Percentiles rank a stretch among this genome's conserved stretches.
Conservation (phyloP, 305 asterid species). For the Fraxinus albicans region DNA sequence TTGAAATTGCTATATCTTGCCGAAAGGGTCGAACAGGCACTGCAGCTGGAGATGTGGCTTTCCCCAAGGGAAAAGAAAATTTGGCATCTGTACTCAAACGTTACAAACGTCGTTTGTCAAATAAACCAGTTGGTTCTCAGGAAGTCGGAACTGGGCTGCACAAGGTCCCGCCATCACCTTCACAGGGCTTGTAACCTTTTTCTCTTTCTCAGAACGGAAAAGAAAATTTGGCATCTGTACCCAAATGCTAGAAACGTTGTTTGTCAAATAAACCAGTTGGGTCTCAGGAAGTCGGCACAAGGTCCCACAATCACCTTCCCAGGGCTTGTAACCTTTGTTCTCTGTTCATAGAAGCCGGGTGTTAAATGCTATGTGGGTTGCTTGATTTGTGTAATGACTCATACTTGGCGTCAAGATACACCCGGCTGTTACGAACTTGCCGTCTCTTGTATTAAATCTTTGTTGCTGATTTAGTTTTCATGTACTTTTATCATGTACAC, state of each 20-base stretch:
- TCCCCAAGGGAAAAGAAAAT: constrained; percentile 87
- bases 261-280: constrained; percentile 57
- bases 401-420: constrained; percentile 11
- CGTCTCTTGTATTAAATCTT: constrained; percentile 36
- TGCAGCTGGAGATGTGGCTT: constrained; percentile 98
- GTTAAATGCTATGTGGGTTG: constrained; percentile 19
- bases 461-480: constrained; percentile 25
- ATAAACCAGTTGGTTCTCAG: constrained; percentile 46
- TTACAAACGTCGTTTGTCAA: constrained; percentile 76
- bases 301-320: constrained; percentile 28
- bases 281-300: constrained; percentile 41
- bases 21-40: constrained; percentile 95
- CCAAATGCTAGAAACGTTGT: constrained; percentile 82
- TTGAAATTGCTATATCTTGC: constrained; percentile 71
- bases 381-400: constrained; percentile 16
- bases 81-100: constrained; percentile 89
- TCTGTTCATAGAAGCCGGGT: constrained; percentile 30
- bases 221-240: constrained; percentile 76
- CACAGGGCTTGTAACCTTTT: constrained; percentile 24
- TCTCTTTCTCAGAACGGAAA: constrained; percentile 78
- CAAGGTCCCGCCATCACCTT: constrained; percentile 29
- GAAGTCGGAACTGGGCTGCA: constrained; percentile 37
- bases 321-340: constrained; percentile 35
- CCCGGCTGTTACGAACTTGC: constrained; percentile 30
- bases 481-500: constrained; percentile 53